A percentile compares a stretch with the other conserved stretches of the same genome.
Conservation (phyloP, 768 basidiomycete genomes). For the Trametes gibbosa region DNA sequence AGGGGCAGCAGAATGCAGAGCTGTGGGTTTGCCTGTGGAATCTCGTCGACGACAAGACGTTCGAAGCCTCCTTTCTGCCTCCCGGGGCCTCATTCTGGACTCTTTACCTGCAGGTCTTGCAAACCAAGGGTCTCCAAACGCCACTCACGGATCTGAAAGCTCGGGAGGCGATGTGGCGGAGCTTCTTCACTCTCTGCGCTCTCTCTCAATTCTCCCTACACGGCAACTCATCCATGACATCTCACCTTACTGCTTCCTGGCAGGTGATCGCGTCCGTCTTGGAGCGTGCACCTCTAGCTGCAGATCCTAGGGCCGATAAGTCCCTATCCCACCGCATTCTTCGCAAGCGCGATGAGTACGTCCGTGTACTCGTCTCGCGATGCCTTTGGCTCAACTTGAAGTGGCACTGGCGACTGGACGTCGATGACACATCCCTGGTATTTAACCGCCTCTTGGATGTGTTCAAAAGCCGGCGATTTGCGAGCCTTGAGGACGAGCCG, state of each 20-base stretch:
- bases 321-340: constrained; percentile 36
- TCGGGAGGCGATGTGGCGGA: constrained; percentile 73
- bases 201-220: constrained; percentile 74
- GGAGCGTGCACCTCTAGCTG: constrained; percentile 53
- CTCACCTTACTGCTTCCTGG: constrained; percentile 61
- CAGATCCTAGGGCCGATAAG: constrained; percentile 44
- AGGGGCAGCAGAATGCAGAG: constrained; percentile 44
- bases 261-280: constrained; percentile 56
- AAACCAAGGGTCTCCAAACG: constrained; percentile 15
- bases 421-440: constrained; percentile 50
- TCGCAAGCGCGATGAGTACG: constrained; percentile 64
- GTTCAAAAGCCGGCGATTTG: constrained; percentile 75
- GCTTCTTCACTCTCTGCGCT: constrained; percentile 65
- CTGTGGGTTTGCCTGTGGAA: constrained; percentile 76
- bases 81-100: constrained; percentile 38
- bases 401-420: constrained; percentile 76
- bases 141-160: constrained; percentile 37
- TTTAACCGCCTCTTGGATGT: constrained; percentile 67
- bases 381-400: constrained; percentile 68
- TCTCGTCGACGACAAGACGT: constrained; percentile 28
- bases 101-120: constrained; percentile 29
- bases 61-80: constrained; percentile 12
- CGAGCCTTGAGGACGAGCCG: constrained; percentile 60
- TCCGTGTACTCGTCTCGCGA: constrained; percentile 64
- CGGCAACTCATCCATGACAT: constrained; percentile 41